These are phyloP conservation scores for Tolypocladium pustulatum DNA, from an alignment of 2,329 filamentous ascomycete genomes.

Conservation along the genomic window DNA sequence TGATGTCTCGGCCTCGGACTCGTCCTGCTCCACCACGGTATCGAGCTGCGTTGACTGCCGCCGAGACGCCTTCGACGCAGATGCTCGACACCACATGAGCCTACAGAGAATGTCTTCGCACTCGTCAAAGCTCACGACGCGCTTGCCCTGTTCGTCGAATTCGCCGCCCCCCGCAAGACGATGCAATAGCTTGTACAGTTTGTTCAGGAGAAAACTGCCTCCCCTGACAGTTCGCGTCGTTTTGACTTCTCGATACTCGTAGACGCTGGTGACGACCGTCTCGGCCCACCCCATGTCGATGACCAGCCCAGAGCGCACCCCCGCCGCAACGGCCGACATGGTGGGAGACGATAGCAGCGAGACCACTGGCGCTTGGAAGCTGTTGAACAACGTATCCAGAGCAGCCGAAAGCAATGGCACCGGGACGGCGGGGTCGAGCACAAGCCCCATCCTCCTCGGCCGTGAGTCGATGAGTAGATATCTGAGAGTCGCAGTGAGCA, in stretches of 20 bases:
- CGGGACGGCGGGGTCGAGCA: slow-evolving; percentile 68
- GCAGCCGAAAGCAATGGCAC: slow-evolving; percentile 66
- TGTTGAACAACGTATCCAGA: slow-evolving; percentile 69
- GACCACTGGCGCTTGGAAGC: slow-evolving; percentile 69
- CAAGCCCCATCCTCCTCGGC: slow-evolving; percentile 61
- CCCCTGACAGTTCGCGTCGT: slow-evolving; percentile 62
- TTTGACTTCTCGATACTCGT: slow-evolving; percentile 77
- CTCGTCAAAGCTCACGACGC: slow-evolving; percentile 58
- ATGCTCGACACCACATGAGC: slow-evolving; percentile 61
- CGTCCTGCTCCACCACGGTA: slow-evolving; percentile 49
- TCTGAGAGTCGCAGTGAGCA: slow-evolving; percentile 24
- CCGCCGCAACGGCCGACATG: slow-evolving; percentile 66
- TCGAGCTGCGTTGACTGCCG: slow-evolving; percentile 27
- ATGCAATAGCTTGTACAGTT: slow-evolving; percentile 54
- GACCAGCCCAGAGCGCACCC: slow-evolving; percentile 74
- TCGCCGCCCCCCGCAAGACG: slow-evolving; percentile 16
- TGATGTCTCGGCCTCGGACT: slow-evolving; percentile 28
- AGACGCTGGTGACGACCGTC: slow-evolving; percentile 74
- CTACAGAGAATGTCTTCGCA: slow-evolving; percentile 71
- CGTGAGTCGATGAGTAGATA: slow-evolving; percentile 64
- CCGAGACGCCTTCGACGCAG: slow-evolving; percentile 18
- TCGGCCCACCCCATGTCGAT: slow-evolving; percentile 91
- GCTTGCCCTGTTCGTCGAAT: slow-evolving; percentile 17
- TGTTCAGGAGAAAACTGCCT: slow-evolving; percentile 59
- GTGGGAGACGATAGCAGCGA: slow-evolving; percentile 71